Base-by-base conservation (phyloP, 768 basidiomycete species). In the Aureoboletus auriporus region DNA sequence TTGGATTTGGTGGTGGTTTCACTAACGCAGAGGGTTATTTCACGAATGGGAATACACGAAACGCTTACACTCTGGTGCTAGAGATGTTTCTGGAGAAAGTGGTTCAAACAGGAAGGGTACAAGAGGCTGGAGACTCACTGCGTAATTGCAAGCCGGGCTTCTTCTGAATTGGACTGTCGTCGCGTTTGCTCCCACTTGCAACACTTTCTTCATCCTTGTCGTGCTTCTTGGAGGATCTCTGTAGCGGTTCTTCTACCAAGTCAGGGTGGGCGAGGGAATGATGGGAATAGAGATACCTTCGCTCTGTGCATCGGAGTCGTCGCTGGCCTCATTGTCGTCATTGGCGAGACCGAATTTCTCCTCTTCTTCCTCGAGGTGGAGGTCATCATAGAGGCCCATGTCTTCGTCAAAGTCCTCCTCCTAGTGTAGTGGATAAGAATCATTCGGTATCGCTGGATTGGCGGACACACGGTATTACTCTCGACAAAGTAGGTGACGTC, bases 391-490 rank as follows among this genome's bases (percentile, higher is more conserved):
- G 43, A 99, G 89, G 40, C 91, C 93, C 65, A 93, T 89, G 61
- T 98, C 92, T 65, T 95, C 94, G 50, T 98, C 93, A 67, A 96
- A 99, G 59, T 90, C 88, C 60, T 98, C 96, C 46, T 95, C 93
- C 96, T 98, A 66, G 42, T 40, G 48, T 38, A 17, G 47, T 31
- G 40, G 40, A 53, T 61, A 61, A 54, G 60, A 58, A 54, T 39
- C 23, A 48, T 35, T 35, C 43, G 34, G 40, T 27, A 47, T 47
- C 44, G 41, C 36, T 44, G 27, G 45, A 40, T 27, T 41, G 39
- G 29, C 46, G 42, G 52, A 80, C 93, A 64, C 55, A 97, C 95
- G 71, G 84, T 83, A 66, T 99, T 98, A 61, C 82, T 88, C 67
- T 95, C 92, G 52, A 98, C 93, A 58, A 97, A 99, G 68, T 97